Conservation (phyloP, 1,284 basidiomycete species). For the Cryptococcus jaspeensis region DNA sequence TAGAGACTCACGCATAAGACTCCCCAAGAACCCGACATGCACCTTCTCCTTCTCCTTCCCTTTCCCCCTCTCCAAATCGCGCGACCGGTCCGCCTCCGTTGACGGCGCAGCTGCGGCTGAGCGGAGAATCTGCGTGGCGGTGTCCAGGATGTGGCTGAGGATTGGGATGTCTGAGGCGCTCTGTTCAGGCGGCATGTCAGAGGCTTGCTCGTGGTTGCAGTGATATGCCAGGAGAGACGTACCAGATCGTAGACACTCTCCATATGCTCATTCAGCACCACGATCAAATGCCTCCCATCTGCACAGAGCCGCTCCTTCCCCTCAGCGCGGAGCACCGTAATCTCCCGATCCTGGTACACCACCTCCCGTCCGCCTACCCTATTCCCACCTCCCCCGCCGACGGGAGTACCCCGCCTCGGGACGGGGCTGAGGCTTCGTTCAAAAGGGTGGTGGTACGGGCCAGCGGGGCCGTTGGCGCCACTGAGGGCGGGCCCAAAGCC, state of each 20-base stretch:
- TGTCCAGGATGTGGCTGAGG: conserved; percentile 40
- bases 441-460: conserved; percentile 6
- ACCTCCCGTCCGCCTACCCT: conserved; percentile 34
- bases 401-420: neutral
- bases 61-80: conserved; percentile 20
- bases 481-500: neutral
- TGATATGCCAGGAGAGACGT: conserved; percentile 16
- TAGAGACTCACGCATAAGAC: conserved; percentile 32
- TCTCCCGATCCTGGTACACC: conserved; percentile 37
- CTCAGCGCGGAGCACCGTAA: conserved; percentile 38
- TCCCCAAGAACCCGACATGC: conserved; percentile 42
- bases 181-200: conserved; percentile 16
- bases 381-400: conserved; percentile 1
- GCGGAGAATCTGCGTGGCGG: conserved; percentile 24
- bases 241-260: conserved; percentile 48
- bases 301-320: conserved; percentile 39
- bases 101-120: neutral
- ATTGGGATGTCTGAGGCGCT: conserved; percentile 45
- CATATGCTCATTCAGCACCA: conserved; percentile 44
- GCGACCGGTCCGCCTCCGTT: neutral
- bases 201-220: neutral
- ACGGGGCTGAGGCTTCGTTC: neutral
- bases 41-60: conserved; percentile 20
- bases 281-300: conserved; percentile 43
- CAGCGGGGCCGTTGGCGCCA: neutral